Evolutionary conservation across 257 asterid genomes (phyloP).

Genomic region (Schizonepeta tenuifolia): DNA sequence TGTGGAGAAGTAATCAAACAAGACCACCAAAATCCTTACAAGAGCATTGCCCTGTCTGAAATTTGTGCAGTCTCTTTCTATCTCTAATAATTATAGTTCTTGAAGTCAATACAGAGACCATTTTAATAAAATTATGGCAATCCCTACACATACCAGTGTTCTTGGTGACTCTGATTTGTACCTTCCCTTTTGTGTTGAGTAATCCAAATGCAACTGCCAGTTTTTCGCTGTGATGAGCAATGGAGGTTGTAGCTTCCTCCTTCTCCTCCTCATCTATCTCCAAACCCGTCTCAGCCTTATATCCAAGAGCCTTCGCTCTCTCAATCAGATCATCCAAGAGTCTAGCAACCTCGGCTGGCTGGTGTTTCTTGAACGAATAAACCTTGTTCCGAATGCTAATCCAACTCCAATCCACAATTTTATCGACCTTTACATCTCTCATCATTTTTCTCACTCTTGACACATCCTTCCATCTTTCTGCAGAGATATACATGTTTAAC

Average conservation of each 20-base stretch:
- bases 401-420: constrained; percentile 81
- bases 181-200: constrained; percentile 50
- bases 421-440: constrained; percentile 63
- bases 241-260: constrained; percentile 36
- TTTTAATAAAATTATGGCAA: constrained; percentile 77
- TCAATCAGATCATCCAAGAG: constrained; percentile 55
- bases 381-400: constrained; percentile 70
- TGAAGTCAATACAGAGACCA: constrained; percentile 56
- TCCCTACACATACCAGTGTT: constrained; percentile 79
- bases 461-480: constrained; percentile 74
- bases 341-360: constrained; percentile 38
- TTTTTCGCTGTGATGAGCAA: constrained; percentile 77
- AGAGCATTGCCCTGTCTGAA: constrained; percentile 70
- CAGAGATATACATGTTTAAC: constrained; percentile 75
- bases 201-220: constrained; percentile 83
- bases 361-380: constrained; percentile 54
- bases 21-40: constrained; percentile 85
- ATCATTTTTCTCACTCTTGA: constrained; percentile 76
- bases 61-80: constrained; percentile 77
- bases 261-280: constrained; percentile 41
- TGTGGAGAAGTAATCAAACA: constrained; percentile 39
- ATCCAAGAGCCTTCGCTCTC: constrained; percentile 51
- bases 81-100: constrained; percentile 73
- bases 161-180: constrained; percentile 65
- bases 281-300: constrained; percentile 41